Evolutionary conservation across 768 basidiomycete species (phyloP), one percentile per base, ranked within the genome.

Genomic region (Gloeophyllum trabeum): DNA sequence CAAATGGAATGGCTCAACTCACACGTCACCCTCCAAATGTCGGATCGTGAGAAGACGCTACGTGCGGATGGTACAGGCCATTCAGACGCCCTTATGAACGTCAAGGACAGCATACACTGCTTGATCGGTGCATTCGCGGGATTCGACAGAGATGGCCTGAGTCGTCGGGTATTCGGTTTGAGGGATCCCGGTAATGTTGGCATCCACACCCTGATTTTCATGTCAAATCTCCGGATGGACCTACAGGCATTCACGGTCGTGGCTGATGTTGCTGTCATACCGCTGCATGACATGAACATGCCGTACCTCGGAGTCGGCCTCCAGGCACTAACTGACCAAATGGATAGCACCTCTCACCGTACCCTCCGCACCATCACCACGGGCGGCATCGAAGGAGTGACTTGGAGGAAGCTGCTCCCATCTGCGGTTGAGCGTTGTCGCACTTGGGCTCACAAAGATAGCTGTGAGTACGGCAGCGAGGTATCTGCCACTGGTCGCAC

Each of bases 331-430:
- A 14, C 28, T 48, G 56, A 28, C 42, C 53, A 42, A 52, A 51
- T n/a, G n/a, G n/a, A n/a, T n/a, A n/a, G n/a, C n/a, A n/a, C n/a
- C n/a, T n/a, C n/a, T n/a, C n/a, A n/a, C n/a, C n/a, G 13, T 52
- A 56, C 20, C 48, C 57, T 13, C 46, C 59, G 32, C 20, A 49
- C 1, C 41, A 38, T 16, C 26, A 51, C 13, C 4, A 3, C 40
- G 43, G 3, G 34, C 13, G 12, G 7, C 28, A 35, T 22, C 10
- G 71, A 71, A 47, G 49, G 63, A 21, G 47, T 46, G 20, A 64
- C 62, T 1, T 79, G 75, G 78, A 67, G 68, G 37, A 60, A 68
- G 42, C 61, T 77, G 21, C 52, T 79, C 1, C 76, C 75, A 4
- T 57, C 60, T 5, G 49, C 73, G 23, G 65, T 64, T 2, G 78